Percentiles rank a stretch among this genome's conserved stretches.
phyloP scores from a whole-genome alignment of 192 early-diverging fungal genomes.

The Geranomyces michiganensis region DNA sequence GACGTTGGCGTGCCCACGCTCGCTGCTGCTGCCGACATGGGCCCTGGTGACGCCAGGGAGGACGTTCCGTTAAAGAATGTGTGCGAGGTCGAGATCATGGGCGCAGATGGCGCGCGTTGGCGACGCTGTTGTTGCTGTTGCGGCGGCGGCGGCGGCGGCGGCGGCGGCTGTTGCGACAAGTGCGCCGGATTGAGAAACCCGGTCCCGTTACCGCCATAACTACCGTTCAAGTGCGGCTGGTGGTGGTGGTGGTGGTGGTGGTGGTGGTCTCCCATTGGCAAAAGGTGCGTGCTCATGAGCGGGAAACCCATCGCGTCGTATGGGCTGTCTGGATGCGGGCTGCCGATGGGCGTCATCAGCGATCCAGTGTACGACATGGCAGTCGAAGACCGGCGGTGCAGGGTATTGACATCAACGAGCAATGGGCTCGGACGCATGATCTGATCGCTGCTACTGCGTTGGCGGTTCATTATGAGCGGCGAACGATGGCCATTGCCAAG shows the following conservation, averaged over 20 bases:
- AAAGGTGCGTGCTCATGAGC: neutral
- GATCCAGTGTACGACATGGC: conserved; percentile 11
- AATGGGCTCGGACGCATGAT: conserved; percentile 11
- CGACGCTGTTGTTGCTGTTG: too few relatives aligned
- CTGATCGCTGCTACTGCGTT: conserved; percentile 26
- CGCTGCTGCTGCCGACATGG: too few relatives aligned
- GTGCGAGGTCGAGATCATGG: conserved; percentile 14
- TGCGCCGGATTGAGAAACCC: conserved; percentile 29
- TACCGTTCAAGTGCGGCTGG: neutral
- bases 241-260: too few relatives aligned
- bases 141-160: too few relatives aligned
- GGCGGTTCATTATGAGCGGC: neutral
- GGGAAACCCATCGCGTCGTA: neutral
- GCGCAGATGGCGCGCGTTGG: conserved; percentile 27
- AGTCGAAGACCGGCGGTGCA: conserved; percentile 9
- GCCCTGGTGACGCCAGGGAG: too few relatives aligned
- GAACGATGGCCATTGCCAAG: neutral
- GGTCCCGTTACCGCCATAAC: neutral
- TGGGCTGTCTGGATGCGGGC: conserved; percentile 2
- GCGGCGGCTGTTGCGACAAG: conserved; percentile 5
- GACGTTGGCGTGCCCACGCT: neutral
- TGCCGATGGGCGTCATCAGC: conserved; percentile 7
- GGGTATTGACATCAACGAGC: neutral
- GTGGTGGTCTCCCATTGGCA: neutral
- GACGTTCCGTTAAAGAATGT: neutral